A percentile compares a stretch with the other conserved stretches of the same genome.
phyloP scores from a whole-genome alignment of 148 eudicot species.

The Cornus florida region DNA sequence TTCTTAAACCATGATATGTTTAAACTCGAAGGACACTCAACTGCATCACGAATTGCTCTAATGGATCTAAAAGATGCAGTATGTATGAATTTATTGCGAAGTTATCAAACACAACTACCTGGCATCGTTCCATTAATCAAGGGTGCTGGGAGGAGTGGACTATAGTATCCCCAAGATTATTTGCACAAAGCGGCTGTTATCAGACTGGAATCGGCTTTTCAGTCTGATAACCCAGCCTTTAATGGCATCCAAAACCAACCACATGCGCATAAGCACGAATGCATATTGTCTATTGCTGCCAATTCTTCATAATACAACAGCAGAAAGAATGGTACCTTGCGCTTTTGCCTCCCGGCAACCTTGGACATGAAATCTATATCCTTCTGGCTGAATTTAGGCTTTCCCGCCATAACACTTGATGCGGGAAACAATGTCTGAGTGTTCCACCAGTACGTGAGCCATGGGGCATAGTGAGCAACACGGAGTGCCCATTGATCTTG shows the following conservation, averaged over 20 bases:
- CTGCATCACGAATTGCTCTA: not conserved
- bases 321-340: constrained; percentile 20
- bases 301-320: not conserved
- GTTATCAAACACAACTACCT: no score
- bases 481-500: constrained; percentile 46
- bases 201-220: no score
- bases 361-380: constrained; percentile 28
- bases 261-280: no score
- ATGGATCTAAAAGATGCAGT: not conserved
- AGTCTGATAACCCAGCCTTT: no score
- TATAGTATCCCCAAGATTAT: no score
- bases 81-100: not conserved
- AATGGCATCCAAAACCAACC: no score
- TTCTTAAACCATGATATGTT: not conserved
- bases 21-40: not conserved
- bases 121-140: no score
- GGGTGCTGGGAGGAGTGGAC: no score
- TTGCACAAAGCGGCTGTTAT: no score
- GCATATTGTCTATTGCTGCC: not conserved
- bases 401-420: constrained; percentile 22
- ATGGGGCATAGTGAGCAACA: constrained; percentile 45
- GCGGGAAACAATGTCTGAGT: constrained; percentile 47
- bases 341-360: constrained; percentile 1
- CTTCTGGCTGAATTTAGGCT: constrained; percentile 18
- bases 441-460: constrained; percentile 63